Evolutionary conservation across 805 yeast genomes (phyloP).

Genomic region (Lachancea lanzarotensis): DNA sequence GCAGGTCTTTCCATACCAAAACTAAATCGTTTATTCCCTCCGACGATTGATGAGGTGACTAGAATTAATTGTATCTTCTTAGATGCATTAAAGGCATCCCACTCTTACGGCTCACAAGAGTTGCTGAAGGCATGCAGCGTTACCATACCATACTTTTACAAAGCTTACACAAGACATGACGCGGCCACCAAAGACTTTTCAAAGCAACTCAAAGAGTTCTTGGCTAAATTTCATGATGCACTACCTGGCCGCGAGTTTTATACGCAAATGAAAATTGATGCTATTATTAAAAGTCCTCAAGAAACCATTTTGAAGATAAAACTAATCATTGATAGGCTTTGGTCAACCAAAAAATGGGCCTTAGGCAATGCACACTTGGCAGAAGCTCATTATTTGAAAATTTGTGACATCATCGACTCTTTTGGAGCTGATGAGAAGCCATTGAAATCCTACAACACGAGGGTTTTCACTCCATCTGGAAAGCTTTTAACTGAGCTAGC

Average conservation of each 20-base stretch:
- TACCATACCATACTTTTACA: constrained; percentile 83
- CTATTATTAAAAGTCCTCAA: constrained; percentile 57
- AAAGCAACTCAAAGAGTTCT: constrained; percentile 38
- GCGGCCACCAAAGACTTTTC: constrained; percentile 75
- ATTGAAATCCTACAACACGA: constrained; percentile 44
- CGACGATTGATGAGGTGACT: constrained; percentile 90
- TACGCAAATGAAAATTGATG: constrained; percentile 48
- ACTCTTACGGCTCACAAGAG: constrained; percentile 66
- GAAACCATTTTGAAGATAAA: constrained; percentile 67
- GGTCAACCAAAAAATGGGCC: constrained; percentile 42
- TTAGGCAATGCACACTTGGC: constrained; percentile 26
- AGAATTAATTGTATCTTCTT: constrained; percentile 80
- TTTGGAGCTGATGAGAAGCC: constrained; percentile 53
- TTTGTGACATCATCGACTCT: constrained; percentile 66
- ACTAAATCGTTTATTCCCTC: constrained; percentile 80
- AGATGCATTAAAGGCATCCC: constrained; percentile 64
- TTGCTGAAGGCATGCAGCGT: constrained; percentile 72
- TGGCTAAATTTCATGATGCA: constrained; percentile 30
- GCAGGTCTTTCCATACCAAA: constrained; percentile 52
- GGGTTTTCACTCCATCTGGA: constrained; percentile 89
- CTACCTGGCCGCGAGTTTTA: constrained; percentile 31
- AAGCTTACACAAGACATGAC: constrained; percentile 89
- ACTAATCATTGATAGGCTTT: constrained; percentile 57
- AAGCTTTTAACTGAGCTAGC: constrained; percentile 81
- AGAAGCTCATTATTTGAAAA: constrained; percentile 42